Base-by-base conservation (phyloP, 2,329 filamentous ascomycete species). In the Hysterium pulicare region DNA sequence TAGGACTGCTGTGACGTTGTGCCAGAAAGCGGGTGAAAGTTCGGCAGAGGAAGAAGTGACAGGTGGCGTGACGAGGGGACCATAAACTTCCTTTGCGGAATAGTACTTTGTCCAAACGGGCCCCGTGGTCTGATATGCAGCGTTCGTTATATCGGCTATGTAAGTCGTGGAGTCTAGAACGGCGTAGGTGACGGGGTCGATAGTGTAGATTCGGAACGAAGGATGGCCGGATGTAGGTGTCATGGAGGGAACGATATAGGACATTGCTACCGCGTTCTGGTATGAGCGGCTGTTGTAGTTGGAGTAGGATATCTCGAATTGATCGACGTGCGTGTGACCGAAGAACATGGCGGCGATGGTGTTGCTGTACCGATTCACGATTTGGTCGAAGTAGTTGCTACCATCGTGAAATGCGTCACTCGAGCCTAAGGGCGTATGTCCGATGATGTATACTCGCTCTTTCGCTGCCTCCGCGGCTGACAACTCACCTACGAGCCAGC, bases 11-110 rank as follows among this genome's bases (percentile, higher is more conserved):
- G 78, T 81, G 16, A 81, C 66, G 48, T 76, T 72, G 56, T 81
- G 78, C 78, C 79, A 82, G 59, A 81, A 81, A 1, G 72, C 72
- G 0, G 78, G 73, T 1, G 74, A 77, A 24, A 83, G 70, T 49
- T 82, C 71, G 10, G 16, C 32, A 17, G 13, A 17, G 4, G 11
- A 10, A 0, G 59, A 61, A 3, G 67, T 66, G 8, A 73, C 49
- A 1, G 73, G 69, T 28, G 75, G 71, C 22, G 46, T 55, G 11
- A 76, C 59, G 1, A 72, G 61, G 0, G 68, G 50, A 5, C 76
- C 77, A 51, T 82, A 82, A 6, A 68, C 63, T 40, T 73, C 72
- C 54, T 75, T 77, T 23, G 76, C 78, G 2, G 76, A 78, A 61
- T 82, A 82, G 57, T 77, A 75, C 39, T 73, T 72, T 5, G 61